Evolutionary conservation across 768 basidiomycete species (phyloP), one percentile per base, ranked within the genome.

Genomic region (Xanthoconium purpureum): DNA sequence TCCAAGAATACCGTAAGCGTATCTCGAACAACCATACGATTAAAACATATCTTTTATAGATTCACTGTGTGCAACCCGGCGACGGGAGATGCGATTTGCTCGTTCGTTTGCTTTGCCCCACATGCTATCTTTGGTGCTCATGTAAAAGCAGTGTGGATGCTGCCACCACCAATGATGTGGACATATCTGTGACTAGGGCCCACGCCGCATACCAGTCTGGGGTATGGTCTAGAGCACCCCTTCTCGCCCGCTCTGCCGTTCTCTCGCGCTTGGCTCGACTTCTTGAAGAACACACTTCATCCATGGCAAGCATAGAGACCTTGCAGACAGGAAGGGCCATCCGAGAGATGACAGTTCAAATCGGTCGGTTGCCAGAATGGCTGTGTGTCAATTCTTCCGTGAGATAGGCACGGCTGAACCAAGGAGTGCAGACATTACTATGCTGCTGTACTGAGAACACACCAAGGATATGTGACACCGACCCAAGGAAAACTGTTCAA

Each of bases 321-420:
- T 55, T 85, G 47, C 91, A 94, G 69, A 93, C 91, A 0, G 91
- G 91, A 12, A 78, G 90, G 52, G 76, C 88, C n/a, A 85, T 91
- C 45, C 78, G 88, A 13, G 91, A 94, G 71, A 92, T 94, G 90
- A 82, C 77, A 18, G 83, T 84, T 0, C 92, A 94, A 71, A 77
- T 94, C 5, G 74, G 79, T 1, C 78, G 92, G 38, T 75, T 94
- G 36, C 90, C 91, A 6, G 90, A 94, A 70, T 94, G 92, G 92
- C 77, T 93, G 88, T 91, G 61, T 69, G 87, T 75, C 5, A 17
- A 56, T 33, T 45, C 24, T 38, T 53, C 13, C 13, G 15, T 37
- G 42, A 50, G 11, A 29, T 17, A 28, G 36, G 33, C 44, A 28
- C 7, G 18, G 52, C 59, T 57, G 47, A 57, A 47, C 39, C 51